A percentile compares a stretch with the other conserved stretches of the same genome.
Evolutionary conservation across 768 basidiomycete species (phyloP).

Genomic region (Daedaleopsis sinensis): DNA sequence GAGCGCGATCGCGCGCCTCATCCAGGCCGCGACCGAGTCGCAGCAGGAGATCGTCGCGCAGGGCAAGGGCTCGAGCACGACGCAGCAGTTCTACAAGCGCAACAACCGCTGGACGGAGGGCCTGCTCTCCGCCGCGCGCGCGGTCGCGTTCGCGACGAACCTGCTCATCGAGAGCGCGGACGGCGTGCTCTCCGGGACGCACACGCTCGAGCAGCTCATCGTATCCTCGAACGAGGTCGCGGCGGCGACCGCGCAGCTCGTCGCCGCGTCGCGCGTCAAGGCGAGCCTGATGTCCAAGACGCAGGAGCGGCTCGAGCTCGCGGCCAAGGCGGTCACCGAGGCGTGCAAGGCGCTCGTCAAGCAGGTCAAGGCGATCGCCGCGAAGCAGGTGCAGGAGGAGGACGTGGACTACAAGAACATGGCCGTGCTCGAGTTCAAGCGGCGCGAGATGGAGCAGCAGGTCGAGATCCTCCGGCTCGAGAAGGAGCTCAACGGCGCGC

Average conservation of each 20-base stretch:
- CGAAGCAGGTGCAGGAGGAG: slow-evolving; percentile 77
- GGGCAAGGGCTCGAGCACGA: slow-evolving; percentile 90
- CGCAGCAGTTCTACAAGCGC: slow-evolving; percentile 98
- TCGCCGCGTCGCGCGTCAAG: slow-evolving; percentile 98
- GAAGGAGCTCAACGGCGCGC: slow-evolving; percentile 89
- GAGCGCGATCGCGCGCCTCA: slow-evolving; percentile 90
- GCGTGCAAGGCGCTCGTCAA: slow-evolving; percentile 95
- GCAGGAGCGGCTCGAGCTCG: slow-evolving; percentile 92
- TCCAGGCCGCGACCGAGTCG: slow-evolving; percentile 95
- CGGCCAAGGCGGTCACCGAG: slow-evolving; percentile 96
- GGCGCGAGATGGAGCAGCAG: slow-evolving; percentile 98
- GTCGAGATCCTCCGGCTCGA: slow-evolving; percentile 97
- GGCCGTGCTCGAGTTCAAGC: slow-evolving; percentile 95
- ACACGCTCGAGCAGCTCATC: slow-evolving; percentile 97
- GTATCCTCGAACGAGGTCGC: slow-evolving; percentile 99
- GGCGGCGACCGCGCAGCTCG: slow-evolving; percentile 95
- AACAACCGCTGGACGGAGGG: slow-evolving; percentile 99
- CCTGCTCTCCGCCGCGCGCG: slow-evolving; percentile 95
- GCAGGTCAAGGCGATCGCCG: slow-evolving; percentile 95
- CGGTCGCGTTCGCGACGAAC: slow-evolving; percentile 95
- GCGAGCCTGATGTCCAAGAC: slow-evolving; percentile 98
- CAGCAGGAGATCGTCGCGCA: slow-evolving; percentile 98
- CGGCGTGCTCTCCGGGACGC: slow-evolving; percentile 94
- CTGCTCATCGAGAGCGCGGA: slow-evolving; percentile 97
- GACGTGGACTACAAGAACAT: slow-evolving; percentile 88